phyloP scores from a whole-genome alignment of 148 eudicot species.

The Fallopia convolvulus region DNA sequence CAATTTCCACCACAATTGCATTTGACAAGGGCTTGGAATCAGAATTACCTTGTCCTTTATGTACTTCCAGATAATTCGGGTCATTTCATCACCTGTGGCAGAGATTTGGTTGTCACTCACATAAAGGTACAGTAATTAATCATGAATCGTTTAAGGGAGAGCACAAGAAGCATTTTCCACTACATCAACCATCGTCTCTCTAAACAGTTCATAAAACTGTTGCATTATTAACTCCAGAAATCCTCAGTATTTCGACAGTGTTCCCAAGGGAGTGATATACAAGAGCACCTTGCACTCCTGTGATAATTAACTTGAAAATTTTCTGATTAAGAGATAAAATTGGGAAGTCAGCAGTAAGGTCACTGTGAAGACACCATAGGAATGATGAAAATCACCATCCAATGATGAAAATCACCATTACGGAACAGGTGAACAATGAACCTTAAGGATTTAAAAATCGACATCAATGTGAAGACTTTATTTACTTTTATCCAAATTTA shows the following conservation, averaged over 20 bases:
- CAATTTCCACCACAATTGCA: neutral
- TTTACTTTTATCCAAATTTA: neutral
- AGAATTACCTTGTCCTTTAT: slow-evolving; percentile 40
- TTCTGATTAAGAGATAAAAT: neutral
- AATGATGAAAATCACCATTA: neutral
- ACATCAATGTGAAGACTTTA: neutral
- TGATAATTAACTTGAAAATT: neutral
- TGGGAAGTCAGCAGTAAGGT: neutral
- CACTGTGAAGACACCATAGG: neutral
- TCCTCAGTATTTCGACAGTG: neutral
- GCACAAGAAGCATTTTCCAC: too few species aligned
- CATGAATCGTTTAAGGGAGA: too few species aligned
- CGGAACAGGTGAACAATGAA: neutral
- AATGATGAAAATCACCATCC: neutral
- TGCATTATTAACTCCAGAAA: slow-evolving; percentile 1
- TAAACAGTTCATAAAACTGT: neutral
- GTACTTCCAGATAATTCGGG: slow-evolving; percentile 42
- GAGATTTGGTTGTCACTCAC: slow-evolving; percentile 5
- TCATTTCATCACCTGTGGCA: slow-evolving; percentile 44
- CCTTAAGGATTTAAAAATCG: neutral
- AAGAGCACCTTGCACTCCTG: neutral
- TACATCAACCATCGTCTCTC: too few species aligned
- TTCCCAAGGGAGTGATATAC: neutral
- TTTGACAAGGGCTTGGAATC: neutral
- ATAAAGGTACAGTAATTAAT: neutral